Evolutionary conservation across 2,329 filamentous ascomycete genomes (phyloP), one percentile per base, ranked within the genome.

Genomic region (Nemania serpens): DNA sequence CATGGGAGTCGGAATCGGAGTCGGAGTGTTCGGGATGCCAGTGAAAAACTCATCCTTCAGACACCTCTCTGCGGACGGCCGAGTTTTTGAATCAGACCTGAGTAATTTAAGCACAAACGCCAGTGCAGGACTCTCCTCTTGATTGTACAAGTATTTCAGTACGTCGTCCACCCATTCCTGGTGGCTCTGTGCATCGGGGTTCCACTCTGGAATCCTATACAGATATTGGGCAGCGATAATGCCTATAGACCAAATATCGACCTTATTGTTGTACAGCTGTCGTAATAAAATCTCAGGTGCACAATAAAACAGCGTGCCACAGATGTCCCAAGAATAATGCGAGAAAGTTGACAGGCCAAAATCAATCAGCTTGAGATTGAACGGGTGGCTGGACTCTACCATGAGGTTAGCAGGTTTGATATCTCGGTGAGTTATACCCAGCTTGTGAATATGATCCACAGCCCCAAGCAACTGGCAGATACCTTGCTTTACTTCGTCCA

Each of bases 241-340:
- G 9, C 58, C 58, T 9, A 60, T 12, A 20, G 58, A 55, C 58
- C 58, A 60, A n/a, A 60, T 46, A 15, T 60, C 58, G 20, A 55
- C 47, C n/a, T 55, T 55, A 33, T 51, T 36, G 5, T 3, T 47
- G 12, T 60, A 60, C 3, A 1, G 17, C 12, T 5, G 12, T 5
- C 18, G 2, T 6, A 2, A 13, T 2, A 46, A 25, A 17, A 47
- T 5, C 25, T 47, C 45, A 17, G 58, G 58, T 11, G 58, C 58
- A 1, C 4, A 1, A 7, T 51, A 60, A 1, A 1, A 11, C 5
- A 11, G 15, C 5, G 57, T 51, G 13, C 58, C 58, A 10, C 25
- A 18, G 41, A 7, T 25, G 3, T 20, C n/a, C 29, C 29, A 15
- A 22, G 45, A 37, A 7, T 36, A 1, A 2, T 43, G 10, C 37